Evolutionary conservation across 2,329 filamentous ascomycete genomes (phyloP), one percentile per base, ranked within the genome.

Genomic region (Neopestalotiopsis rosae): DNA sequence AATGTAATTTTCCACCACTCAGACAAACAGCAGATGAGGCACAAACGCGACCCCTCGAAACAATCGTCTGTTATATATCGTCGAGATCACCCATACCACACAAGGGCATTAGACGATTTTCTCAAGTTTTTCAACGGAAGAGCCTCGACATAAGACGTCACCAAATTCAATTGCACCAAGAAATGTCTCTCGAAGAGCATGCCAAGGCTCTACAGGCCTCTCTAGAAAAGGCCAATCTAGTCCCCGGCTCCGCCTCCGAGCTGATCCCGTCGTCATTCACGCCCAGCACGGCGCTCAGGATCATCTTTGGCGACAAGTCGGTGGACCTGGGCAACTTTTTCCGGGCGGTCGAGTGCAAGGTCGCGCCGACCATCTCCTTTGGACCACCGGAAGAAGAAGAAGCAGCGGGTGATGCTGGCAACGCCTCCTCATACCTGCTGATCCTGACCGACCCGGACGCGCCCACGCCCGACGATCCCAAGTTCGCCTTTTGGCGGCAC

Each of bases 401-500:
- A 10, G 34, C 4, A 38, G 34, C 34, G 6, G 6, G 34, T 38
- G 6, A 38, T 38, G 34, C 10, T 3, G 10, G 24, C 1, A 38
- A 73, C n/a, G 73, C 74, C 2, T 69, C 74, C 0, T 69, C 78
- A 1, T 88, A 86, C 75, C 80, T 82, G 45, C 77, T 87, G 65
- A 77, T 88, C 71, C 79, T 88, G 56, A 79, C 87, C 28, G 87
- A 88, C 67, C 86, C 86, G 0, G 87, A 88, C 69, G 86, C 86
- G 24, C 87, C 87, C 0, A 88, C 85, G 0, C 87, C 86, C 0
- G 84, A 86, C 45, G 84, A 88, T 65, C 85, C 85, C 5, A 87
- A 85, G 72, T 88, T 86, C 72, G 83, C 85, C 0, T 87, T 85
- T 72, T 88, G 86, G 85, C 79, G 86, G 24, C 86, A 88, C 72